Percentiles rank a stretch among this genome's conserved stretches.
Evolutionary conservation across 768 basidiomycete genomes (phyloP).

Genomic region (Rhizopogon rudus): DNA sequence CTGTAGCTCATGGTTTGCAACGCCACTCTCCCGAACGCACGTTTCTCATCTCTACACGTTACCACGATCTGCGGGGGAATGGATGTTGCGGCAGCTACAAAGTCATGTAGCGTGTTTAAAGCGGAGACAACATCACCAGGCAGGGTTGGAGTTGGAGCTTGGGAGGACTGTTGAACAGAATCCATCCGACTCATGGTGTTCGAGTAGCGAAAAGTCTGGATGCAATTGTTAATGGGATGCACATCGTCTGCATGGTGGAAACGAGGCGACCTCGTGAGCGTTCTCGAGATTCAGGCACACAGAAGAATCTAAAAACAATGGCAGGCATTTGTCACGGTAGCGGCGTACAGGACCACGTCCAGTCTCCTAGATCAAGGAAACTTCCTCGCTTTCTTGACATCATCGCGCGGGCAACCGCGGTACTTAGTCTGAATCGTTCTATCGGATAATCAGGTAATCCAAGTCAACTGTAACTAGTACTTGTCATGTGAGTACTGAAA

Average conservation of each 20-base stretch:
- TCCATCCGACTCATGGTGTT: conserved; percentile 22
- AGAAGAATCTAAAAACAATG: too few species aligned
- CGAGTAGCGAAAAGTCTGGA: not conserved
- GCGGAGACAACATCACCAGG: conserved; percentile 25
- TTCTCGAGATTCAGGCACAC: too few species aligned
- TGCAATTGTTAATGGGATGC: not conserved
- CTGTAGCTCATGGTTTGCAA: conserved; percentile 29
- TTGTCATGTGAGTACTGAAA: too few species aligned
- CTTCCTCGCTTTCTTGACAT: too few species aligned
- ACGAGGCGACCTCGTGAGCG: not conserved
- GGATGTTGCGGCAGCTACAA: conserved; percentile 20
- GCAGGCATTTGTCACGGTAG: too few species aligned
- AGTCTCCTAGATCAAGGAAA: too few species aligned
- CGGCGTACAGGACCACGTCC: too few species aligned
- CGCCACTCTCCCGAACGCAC: conserved; percentile 25
- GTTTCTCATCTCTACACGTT: conserved; percentile 24
- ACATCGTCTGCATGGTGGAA: not conserved
- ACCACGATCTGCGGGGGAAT: conserved; percentile 29
- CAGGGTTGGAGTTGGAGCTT: conserved; percentile 8
- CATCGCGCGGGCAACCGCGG: too few species aligned
- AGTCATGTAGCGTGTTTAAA: conserved; percentile 23
- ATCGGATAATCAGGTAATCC: too few species aligned
- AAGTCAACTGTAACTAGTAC: too few species aligned
- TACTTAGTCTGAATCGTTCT: too few species aligned
- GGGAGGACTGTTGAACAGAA: conserved; percentile 18